Percentiles rank a stretch among this genome's conserved stretches.
These are phyloP conservation scores for Candida sanyaensis DNA, from an alignment of 1,139 yeast genomes.

Conservation along the genomic window DNA sequence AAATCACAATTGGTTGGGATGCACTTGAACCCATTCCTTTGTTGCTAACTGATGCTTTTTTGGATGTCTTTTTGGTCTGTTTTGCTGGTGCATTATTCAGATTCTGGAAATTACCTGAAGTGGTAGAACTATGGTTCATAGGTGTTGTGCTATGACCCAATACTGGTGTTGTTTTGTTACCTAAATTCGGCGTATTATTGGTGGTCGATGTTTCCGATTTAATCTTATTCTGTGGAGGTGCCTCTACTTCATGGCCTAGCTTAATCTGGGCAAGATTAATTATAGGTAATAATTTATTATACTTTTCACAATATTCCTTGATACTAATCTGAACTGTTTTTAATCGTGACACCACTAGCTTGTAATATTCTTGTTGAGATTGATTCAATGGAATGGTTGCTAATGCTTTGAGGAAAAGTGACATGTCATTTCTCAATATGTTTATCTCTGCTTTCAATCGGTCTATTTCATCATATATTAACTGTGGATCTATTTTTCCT, in stretches of 20 bases:
- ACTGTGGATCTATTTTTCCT: slow-evolving; percentile 41
- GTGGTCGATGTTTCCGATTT: slow-evolving; percentile 10
- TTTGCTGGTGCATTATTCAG: slow-evolving; percentile 2
- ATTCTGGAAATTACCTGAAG: slow-evolving; percentile 1
- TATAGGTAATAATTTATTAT: slow-evolving; percentile 48
- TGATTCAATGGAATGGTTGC: slow-evolving; percentile 39
- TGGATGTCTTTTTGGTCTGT: slow-evolving; percentile 3
- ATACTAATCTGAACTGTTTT: slow-evolving; percentile 39
- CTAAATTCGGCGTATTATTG: slow-evolving; percentile 12
- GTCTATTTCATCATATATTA: slow-evolving; percentile 42
- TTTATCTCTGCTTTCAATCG: slow-evolving; percentile 46
- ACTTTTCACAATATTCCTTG: slow-evolving; percentile 44
- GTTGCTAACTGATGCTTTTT: slow-evolving; percentile 8
- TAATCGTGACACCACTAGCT: slow-evolving; percentile 28
- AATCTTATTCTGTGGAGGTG: slow-evolving; percentile 18
- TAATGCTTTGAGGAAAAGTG: slow-evolving; percentile 38
- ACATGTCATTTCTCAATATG: slow-evolving; percentile 46
- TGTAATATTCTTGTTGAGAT: slow-evolving; percentile 41
- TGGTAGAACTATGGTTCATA: not conserved
- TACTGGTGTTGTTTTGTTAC: slow-evolving; percentile 10
- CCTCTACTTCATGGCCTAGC: slow-evolving; percentile 48
- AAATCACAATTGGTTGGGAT: slow-evolving; percentile 11
- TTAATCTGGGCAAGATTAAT: slow-evolving; percentile 53
- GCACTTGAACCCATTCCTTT: slow-evolving; percentile 8
- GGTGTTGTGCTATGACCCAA: slow-evolving; percentile 6